Conservation (phyloP, 2,329 filamentous ascomycete species). For the Incumbomyces delicatus region DNA sequence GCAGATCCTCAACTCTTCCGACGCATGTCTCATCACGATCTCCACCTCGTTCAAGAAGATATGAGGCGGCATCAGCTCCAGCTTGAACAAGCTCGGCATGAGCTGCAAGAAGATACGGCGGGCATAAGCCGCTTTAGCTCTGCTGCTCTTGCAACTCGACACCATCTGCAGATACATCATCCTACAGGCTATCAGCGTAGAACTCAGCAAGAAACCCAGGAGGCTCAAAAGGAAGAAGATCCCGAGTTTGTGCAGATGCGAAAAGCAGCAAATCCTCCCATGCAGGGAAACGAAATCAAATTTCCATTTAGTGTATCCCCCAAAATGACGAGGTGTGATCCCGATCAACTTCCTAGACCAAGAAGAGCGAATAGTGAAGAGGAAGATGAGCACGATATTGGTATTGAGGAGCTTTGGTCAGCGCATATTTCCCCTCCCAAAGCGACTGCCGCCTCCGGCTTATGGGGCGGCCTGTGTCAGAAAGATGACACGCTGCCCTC, state of each 20-base stretch:
- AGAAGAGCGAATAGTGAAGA: conserved; percentile 41
- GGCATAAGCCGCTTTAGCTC: conserved; percentile 26
- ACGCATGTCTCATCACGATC: conserved; percentile 35
- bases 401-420: conserved; percentile 21
- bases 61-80: conserved; percentile 70
- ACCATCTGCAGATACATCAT: conserved; percentile 12
- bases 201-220: conserved; percentile 11
- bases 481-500: conserved; percentile 18
- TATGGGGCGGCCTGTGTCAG: conserved; percentile 25
- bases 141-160: conserved; percentile 22
- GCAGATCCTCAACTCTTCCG: conserved; percentile 26
- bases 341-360: conserved; percentile 53
- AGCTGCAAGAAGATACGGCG: conserved; percentile 27
- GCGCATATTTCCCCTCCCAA: conserved; percentile 4
- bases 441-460: conserved; percentile 12
- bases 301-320: conserved; percentile 79
- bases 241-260: conserved; percentile 42
- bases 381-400: conserved; percentile 43
- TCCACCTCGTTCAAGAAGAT: conserved; percentile 66
- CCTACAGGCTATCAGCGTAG: conserved; percentile 15
- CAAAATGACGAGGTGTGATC: conserved; percentile 73
- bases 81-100: conserved; percentile 42
- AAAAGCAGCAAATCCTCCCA: conserved; percentile 61
- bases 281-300: conserved; percentile 71
- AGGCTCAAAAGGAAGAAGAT: conserved; percentile 19